Conservation (phyloP, 805 yeast species). For the Blastobotrys attinorum region DNA sequence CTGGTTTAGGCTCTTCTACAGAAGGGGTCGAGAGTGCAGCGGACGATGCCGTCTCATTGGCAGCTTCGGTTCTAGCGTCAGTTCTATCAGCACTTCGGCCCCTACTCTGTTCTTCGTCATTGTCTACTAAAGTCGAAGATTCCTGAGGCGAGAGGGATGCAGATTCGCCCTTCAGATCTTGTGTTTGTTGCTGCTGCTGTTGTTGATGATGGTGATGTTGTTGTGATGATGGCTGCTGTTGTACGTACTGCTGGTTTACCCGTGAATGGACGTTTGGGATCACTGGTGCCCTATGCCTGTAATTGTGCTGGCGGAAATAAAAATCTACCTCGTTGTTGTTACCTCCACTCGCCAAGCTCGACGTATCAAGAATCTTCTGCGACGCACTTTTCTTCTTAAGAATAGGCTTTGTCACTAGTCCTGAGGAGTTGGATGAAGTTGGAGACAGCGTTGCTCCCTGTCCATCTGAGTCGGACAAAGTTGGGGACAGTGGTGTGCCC, state of each 20-base stretch:
- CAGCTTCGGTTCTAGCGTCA: too few relatives aligned
- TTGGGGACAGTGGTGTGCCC: slow-evolving; percentile 7
- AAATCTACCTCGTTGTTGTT: slow-evolving; percentile 11
- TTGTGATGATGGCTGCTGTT: slow-evolving; percentile 24
- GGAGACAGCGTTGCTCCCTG: slow-evolving; percentile 6
- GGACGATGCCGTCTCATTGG: slow-evolving; percentile 3
- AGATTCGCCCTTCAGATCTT: background rate
- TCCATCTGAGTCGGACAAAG: slow-evolving; percentile 3
- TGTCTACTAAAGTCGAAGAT: background rate
- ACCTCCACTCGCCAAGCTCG: slow-evolving; percentile 5
- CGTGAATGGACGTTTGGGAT: slow-evolving; percentile 19
- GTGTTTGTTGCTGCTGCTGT: slow-evolving; percentile 26
- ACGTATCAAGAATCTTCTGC: slow-evolving; percentile 61
- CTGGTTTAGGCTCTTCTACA: background rate
- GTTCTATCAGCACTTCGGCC: too few relatives aligned
- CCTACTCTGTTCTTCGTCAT: background rate
- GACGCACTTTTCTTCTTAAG: slow-evolving; percentile 79
- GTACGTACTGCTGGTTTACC: slow-evolving; percentile 24
- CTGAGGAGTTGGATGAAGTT: slow-evolving; percentile 2
- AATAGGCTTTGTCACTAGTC: slow-evolving; percentile 59
- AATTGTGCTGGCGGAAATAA: slow-evolving; percentile 33
- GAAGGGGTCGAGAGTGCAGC: background rate
- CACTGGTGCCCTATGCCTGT: slow-evolving; percentile 22
- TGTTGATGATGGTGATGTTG: slow-evolving; percentile 25
- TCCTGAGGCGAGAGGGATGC: background rate